Percentiles rank a stretch among this genome's conserved stretches.
Conservation (phyloP, 2,329 filamentous ascomycete genomes). For the Phyllosticta citribraziliensis region DNA sequence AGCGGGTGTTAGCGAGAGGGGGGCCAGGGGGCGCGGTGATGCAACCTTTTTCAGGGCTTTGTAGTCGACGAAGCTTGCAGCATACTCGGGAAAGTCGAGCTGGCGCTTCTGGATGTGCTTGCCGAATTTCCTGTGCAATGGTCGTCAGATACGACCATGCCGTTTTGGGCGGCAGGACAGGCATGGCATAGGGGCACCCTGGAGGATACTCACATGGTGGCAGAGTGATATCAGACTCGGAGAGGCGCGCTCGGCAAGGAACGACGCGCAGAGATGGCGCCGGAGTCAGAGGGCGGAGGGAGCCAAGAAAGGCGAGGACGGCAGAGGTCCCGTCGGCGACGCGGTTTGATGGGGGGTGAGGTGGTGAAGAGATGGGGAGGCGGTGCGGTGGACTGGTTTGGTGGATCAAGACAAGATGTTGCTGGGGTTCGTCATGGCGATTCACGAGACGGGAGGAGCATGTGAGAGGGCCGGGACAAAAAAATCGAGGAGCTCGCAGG, state of each 20-base stretch:
- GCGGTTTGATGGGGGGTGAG: neutral
- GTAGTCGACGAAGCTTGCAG: slow-evolving; percentile 97
- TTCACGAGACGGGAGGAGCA: neutral
- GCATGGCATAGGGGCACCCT: neutral
- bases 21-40: slow-evolving; percentile 5
- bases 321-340: neutral
- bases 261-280: neutral
- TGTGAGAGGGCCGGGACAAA: neutral
- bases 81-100: slow-evolving; percentile 98
- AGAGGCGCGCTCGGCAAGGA: neutral
- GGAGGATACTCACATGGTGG: neutral
- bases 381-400: neutral
- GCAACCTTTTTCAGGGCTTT: slow-evolving; percentile 95
- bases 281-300: neutral
- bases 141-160: slow-evolving; percentile 22
- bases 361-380: neutral
- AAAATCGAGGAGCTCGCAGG: neutral
- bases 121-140: slow-evolving; percentile 81
- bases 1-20: slow-evolving; percentile 13
- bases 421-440: neutral
- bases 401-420: neutral
- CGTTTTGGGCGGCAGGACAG: slow-evolving; percentile 3
- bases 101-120: slow-evolving; percentile 99
- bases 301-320: neutral
- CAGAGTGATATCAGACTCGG: neutral